These are phyloP conservation scores for Porogramme epimiltina DNA, from an alignment of 1,284 basidiomycete genomes.

Conservation along the genomic window DNA sequence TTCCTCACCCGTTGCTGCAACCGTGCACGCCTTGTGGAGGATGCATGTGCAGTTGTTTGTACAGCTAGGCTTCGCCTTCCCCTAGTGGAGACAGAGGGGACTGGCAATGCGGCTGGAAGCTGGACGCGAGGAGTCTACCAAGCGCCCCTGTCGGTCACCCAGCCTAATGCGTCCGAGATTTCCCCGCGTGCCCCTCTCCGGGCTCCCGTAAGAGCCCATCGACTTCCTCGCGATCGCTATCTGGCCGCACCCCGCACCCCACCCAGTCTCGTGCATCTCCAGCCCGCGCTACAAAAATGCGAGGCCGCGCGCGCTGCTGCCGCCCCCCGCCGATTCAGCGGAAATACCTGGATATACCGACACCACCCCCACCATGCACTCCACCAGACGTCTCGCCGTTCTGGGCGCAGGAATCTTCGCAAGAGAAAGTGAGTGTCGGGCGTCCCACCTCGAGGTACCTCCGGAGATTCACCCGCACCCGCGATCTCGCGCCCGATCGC, in stretches of 20 bases:
- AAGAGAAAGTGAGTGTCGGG: slow-evolving; percentile 54
- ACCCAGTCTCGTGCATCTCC: not conserved
- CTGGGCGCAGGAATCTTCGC: slow-evolving; percentile 77
- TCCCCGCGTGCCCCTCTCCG: slow-evolving; percentile 11
- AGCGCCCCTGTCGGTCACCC: slow-evolving; percentile 7
- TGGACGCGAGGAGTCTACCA: slow-evolving; percentile 2
- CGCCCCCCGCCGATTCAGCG: slow-evolving; percentile 5
- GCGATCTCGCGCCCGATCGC: slow-evolving; percentile 1
- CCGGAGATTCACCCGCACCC: slow-evolving; percentile 36
- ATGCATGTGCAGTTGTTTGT: too few species aligned
- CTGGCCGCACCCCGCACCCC: too few species aligned
- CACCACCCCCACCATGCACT: slow-evolving; percentile 24
- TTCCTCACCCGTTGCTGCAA: too few species aligned
- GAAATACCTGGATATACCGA: slow-evolving; percentile 1
- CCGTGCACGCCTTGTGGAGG: too few species aligned
- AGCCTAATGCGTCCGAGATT: slow-evolving; percentile 13
- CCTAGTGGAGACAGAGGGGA: too few species aligned
- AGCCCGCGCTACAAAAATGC: not conserved
- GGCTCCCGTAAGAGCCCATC: not conserved
- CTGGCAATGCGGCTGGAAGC: too few species aligned
- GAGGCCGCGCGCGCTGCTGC: not conserved
- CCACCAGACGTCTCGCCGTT: slow-evolving; percentile 48
- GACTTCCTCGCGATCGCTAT: too few species aligned
- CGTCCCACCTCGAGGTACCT: slow-evolving; percentile 18
- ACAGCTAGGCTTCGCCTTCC: too few species aligned